Evolutionary conservation across 1,284 basidiomycete species (phyloP).

Genomic region (Ganoderma resinaceum): DNA sequence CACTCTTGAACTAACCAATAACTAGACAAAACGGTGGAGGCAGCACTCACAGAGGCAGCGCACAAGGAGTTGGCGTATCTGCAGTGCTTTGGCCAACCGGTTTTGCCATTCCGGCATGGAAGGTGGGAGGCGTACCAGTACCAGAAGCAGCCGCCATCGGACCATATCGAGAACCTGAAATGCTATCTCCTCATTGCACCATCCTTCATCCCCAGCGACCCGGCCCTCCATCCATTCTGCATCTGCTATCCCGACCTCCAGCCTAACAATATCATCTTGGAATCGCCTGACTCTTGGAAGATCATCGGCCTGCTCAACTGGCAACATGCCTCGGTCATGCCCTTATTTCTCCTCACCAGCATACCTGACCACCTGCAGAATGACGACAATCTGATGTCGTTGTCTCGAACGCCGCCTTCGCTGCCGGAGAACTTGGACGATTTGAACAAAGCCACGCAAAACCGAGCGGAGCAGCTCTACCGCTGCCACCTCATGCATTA

Average conservation of each 20-base stretch:
- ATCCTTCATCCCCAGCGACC: constrained; percentile 45
- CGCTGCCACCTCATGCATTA: constrained; percentile 52
- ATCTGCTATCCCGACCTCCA: constrained; percentile 50
- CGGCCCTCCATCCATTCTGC: constrained; percentile 38
- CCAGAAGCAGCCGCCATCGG: constrained; percentile 54
- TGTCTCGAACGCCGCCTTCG: constrained; percentile 43
- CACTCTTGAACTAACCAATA: constrained; percentile 30
- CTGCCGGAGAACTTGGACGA: constrained; percentile 49
- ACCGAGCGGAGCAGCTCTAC: constrained; percentile 42
- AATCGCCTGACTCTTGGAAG: constrained; percentile 37
- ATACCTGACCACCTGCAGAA: constrained; percentile 55
- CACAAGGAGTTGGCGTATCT: constrained; percentile 59
- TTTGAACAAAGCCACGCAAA: constrained; percentile 38
- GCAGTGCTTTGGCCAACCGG: constrained; percentile 54
- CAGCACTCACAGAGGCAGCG: constrained; percentile 51
- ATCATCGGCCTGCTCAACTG: constrained; percentile 50
- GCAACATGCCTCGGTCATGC: constrained; percentile 55
- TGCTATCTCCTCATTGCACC: constrained; percentile 47
- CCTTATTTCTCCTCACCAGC: constrained; percentile 52
- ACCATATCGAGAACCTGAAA: constrained; percentile 46
- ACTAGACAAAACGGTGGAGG: constrained; percentile 53
- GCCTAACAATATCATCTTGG: constrained; percentile 45
- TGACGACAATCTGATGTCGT: constrained; percentile 49
- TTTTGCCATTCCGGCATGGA: constrained; percentile 52
- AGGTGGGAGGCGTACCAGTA: constrained; percentile 54